Base-by-base conservation (phyloP, 179 eudicot genomes). In the Pouteria campechiana region DNA sequence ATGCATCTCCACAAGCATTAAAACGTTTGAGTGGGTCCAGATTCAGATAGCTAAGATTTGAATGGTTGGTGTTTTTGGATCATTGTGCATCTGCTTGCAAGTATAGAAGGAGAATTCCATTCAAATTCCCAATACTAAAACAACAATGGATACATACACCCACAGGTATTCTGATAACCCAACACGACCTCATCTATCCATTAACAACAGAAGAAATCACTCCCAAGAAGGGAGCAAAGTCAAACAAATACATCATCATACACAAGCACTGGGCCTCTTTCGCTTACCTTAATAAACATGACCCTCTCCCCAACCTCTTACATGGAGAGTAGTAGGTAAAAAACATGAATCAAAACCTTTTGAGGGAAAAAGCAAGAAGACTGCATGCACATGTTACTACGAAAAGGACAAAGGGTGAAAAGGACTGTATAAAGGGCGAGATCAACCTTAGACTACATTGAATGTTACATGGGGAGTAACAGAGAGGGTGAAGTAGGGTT, bases 241-340 rank as follows among this genome's bases (percentile, higher is more conserved):
- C 27, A 25, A 24, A 4, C 44, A 25, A 49, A 33, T 24, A 48
- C 42, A 48, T 23, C 4, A n/a, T 30, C 21, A 33, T n/a, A n/a
- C n/a, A 22, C 10, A 23, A 22, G 34, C 35, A 17, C 35, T 32
- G 25, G 10, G 32, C 15, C 16, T 25, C 17, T 25, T 48, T 46
- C 51, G 32, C 27, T 48, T 25, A 25, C 32, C 33, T 48, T 23
- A 25, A 27, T n/a, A 36, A 36, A 30, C n/a, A 20, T 16, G 33
- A 35, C 33, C 15, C 43, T 25, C 16, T 39, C 54, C 37, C 54
- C 54, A 34, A 23, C 41, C 24, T 11, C 37, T 36, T 4, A 25
- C 3, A 9, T 25, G 37, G 39, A 34, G 12, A 14, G 31, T 31
- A 41, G 7, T 15, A 14, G n/a, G n/a, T n/a, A n/a, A n/a, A n/a